Conservation (phyloP, 106 monocot genomes). For the Chionographis japonica region DNA sequence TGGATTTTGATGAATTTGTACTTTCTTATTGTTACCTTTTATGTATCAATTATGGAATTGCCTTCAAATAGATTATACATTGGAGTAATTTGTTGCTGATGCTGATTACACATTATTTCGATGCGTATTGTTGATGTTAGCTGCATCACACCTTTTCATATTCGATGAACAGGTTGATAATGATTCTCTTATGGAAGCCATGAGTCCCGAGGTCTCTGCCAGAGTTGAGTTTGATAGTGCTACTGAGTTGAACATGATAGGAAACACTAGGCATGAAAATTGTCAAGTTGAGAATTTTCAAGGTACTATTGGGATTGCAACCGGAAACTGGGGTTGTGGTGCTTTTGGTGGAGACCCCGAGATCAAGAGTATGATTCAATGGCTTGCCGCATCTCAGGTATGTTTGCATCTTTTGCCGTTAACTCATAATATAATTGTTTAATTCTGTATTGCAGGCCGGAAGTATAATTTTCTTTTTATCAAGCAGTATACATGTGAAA, state of each 20-base stretch:
- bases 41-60: no score
- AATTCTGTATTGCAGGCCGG: not conserved
- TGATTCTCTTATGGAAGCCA: conserved; percentile 8
- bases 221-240: conserved; percentile 4
- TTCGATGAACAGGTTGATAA: conserved; percentile 12
- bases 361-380: conserved; percentile 87
- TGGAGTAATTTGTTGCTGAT: not conserved
- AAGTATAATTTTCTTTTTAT: no score
- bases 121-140: no score
- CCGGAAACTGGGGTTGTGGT: conserved; percentile 98
- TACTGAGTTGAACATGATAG: not conserved
- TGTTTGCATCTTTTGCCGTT: not conserved
- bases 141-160: not conserved
- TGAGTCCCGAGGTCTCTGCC: not conserved
- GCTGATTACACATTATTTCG: no score
- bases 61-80: not conserved
- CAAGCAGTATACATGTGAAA: no score
- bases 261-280: not conserved
- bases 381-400: conserved; percentile 99
- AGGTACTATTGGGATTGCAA: conserved; percentile 60
- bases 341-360: conserved; percentile 94
- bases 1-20: no score
- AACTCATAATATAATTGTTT: not conserved
- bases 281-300: not conserved
- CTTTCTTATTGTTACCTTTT: no score